Evolutionary conservation across 1,284 basidiomycete species (phyloP).

Genomic region (Austropuccinia psidii): DNA sequence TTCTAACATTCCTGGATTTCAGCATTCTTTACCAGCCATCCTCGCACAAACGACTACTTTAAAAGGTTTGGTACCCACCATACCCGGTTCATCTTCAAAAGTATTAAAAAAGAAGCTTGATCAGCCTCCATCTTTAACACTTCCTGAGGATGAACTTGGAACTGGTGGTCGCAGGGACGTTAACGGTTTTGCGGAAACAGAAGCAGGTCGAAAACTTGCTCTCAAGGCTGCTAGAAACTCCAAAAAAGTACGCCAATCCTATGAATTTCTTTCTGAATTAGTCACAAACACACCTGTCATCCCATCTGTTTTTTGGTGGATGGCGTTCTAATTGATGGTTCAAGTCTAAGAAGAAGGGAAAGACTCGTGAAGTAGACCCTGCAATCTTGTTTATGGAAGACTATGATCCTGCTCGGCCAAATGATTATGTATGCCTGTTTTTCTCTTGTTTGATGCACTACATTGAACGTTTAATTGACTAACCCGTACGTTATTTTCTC

Average conservation of each 20-base stretch:
- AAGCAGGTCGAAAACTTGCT: conserved; percentile 32
- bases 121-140: conserved; percentile 32
- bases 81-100: neutral
- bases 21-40: conserved; percentile 35
- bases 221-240: conserved; percentile 34
- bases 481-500: neutral
- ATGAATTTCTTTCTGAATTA: neutral
- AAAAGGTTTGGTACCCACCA: conserved; percentile 21
- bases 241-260: conserved; percentile 33
- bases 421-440: conserved; percentile 35
- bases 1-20: conserved; percentile 35
- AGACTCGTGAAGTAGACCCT: conserved; percentile 37
- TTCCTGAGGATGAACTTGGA: conserved; percentile 36
- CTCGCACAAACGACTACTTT: conserved; percentile 34
- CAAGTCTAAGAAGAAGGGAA: conserved; percentile 37
- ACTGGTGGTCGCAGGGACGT: conserved; percentile 29
- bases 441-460: neutral
- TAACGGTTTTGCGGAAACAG: conserved; percentile 34
- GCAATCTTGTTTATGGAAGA: conserved; percentile 37
- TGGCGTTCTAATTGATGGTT: conserved; percentile 26
- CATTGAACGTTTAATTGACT: neutral
- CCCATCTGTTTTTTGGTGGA: neutral
- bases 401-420: conserved; percentile 37
- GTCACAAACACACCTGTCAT: neutral
- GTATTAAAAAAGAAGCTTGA: conserved; percentile 27